Evolutionary conservation across 2,329 filamentous ascomycete genomes (phyloP), one percentile per base, ranked within the genome.

Genomic region (Mollisiaceae sp.): DNA sequence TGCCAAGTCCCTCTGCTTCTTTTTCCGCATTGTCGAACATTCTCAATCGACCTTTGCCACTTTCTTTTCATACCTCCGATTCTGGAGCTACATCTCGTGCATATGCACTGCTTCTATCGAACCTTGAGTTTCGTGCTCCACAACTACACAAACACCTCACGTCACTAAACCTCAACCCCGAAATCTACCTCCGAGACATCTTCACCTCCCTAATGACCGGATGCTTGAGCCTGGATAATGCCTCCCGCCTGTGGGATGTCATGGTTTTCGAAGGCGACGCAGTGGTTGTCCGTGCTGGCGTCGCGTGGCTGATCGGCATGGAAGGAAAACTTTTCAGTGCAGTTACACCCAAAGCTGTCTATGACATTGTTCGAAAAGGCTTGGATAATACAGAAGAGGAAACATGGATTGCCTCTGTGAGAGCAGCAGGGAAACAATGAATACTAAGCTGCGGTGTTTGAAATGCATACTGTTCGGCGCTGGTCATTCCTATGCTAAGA

Each of bases 191-290:
- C 8, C 78, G 82, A 35, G 79, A 83, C 15, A 79, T 91, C 60
- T 91, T 92, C 72, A 84, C 84, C 6, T 82, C 82, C 18, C 79
- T 93, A 6, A 91, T 92, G 75, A 89, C 89, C 0, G 77, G 79
- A 18, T 81, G 85, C 45, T 78, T 92, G 4, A 84, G 85, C 8
- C 82, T 93, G 18, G 91, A 94, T 72, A 85, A 91, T 70, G 90
- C 88, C 4, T 86, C 88, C 1, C 81, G 92, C 1, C 78, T 95
- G 14, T 94, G 91, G 91, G 92, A 96, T 69, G 86, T 94, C 0
- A 93, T 92, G 70, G 87, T 91, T 2, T 93, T 96, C 69, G 92
- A 96, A 74, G 91, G 91, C 32, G 92, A 96, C 69, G 82, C 85
- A 0, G 82, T 91, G 1, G 80, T 94, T 0, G 85, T 94, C 8